Evolutionary conservation across 2,329 filamentous ascomycete species (phyloP), one percentile per base, ranked within the genome.

Genomic region (Alternaria brassicae): DNA sequence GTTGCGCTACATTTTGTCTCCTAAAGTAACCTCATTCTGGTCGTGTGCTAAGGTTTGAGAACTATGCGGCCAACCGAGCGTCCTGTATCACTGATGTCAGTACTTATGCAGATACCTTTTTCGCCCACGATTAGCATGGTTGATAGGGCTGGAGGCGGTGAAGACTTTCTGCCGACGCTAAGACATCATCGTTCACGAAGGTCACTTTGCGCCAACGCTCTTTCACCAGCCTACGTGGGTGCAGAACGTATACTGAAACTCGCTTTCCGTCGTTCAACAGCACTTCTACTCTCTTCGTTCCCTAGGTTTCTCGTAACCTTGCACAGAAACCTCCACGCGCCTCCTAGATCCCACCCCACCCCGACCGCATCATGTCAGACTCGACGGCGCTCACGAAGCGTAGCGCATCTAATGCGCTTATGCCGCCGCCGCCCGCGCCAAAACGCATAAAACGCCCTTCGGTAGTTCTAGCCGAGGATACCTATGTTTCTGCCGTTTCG

Each of bases 361-460:
- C 45, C 48, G 34, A 30, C 32, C 39, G n/a, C 41, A 42, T 42
- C 60, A 77, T 75, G 72, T 56, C 64, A 6, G 80, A 76, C 15
- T 87, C 88, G 6, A 85, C 78, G 50, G 86, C 89, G 60, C 84
- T 95, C 59, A 81, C 88, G 56, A 93, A 92, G 80, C 84, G 88
- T 63, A 82, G 84, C 56, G 77, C 79, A 39, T 89, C 92, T 58
- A 85, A 81, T 25, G 88, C 91, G 55, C 81, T 96, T 53, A 98
- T 97, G 93, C 90, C 92, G 15, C 93, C 93, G 10, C 93, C 94
- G 6, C 92, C 93, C 4, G 85, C 88, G 0, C 83, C 89, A 40
- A 98, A 97, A 78, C 90, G 92, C 58, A 96, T 97, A 73, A 97
- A 97, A 79, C 87, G 95, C 52, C 95, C 95, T 0, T 88, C 89